Percentiles rank a stretch among this genome's conserved stretches.
These are phyloP conservation scores for Chlorella variabilis DNA, from an alignment of 163 green algal species.

Conservation along the genomic window DNA sequence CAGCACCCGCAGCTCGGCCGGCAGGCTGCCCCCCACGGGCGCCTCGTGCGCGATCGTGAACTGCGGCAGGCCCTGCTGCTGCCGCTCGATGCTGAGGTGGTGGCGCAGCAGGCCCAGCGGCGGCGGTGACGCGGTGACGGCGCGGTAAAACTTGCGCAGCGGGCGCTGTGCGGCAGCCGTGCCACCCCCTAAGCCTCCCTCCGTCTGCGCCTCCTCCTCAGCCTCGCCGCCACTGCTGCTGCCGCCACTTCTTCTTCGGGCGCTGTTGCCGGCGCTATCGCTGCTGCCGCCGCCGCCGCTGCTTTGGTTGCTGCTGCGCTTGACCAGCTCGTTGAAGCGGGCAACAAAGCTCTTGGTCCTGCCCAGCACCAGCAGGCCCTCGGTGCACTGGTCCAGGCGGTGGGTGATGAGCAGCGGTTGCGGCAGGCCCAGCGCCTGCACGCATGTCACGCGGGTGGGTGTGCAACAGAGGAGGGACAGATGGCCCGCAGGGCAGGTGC, in stretches of 20 bases:
- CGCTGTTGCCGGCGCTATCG: no score
- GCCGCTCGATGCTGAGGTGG: conserved; percentile 41
- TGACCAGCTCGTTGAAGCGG: conserved; percentile 65
- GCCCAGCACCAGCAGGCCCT: conserved; percentile 79
- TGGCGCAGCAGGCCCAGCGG: conserved; percentile 42
- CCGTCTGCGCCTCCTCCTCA: neutral
- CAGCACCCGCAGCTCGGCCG: conserved; percentile 61
- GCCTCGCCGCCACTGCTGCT: neutral
- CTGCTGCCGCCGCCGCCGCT: neutral
- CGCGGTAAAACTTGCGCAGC: conserved; percentile 56
- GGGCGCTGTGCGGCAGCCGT: neutral
- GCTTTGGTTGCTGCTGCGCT: neutral
- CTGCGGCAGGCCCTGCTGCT: conserved; percentile 41
- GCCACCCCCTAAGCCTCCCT: neutral
- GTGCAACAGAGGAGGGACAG: conserved; percentile 26
- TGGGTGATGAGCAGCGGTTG: conserved; percentile 66
- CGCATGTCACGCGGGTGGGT: neutral
- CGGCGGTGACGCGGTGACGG: conserved; percentile 10
- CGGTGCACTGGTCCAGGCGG: conserved; percentile 81
- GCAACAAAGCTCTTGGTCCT: conserved; percentile 57
- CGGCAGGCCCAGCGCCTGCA: conserved; percentile 42
- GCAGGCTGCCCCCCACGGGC: conserved; percentile 24
- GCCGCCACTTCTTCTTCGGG: neutral
- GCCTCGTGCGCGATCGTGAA: conserved; percentile 54
- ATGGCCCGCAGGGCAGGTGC: neutral